Conservation (phyloP, 352 stramenopile species). For the Globisporangium uncinulatum region DNA sequence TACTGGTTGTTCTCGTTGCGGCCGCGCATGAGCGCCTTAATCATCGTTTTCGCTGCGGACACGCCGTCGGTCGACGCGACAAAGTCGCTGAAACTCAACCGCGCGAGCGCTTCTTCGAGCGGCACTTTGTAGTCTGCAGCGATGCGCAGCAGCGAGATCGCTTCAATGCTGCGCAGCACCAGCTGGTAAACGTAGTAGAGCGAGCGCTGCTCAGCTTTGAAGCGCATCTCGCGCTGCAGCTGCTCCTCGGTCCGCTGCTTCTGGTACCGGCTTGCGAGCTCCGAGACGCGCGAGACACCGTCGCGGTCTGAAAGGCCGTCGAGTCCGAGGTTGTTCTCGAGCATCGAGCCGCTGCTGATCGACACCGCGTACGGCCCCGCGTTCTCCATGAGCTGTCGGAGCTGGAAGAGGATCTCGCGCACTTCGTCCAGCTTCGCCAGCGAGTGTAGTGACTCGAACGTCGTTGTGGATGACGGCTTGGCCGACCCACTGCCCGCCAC, state of each 20-base stretch:
- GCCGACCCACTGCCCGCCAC: slow-evolving; percentile 16
- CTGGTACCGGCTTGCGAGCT: slow-evolving; percentile 64
- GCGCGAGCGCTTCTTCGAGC: slow-evolving; percentile 55
- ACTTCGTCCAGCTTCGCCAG: slow-evolving; percentile 61
- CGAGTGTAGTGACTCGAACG: slow-evolving; percentile 39
- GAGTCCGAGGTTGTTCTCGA: slow-evolving; percentile 50
- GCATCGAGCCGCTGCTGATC: slow-evolving; percentile 54
- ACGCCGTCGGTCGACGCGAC: slow-evolving; percentile 58
- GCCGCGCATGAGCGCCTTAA: slow-evolving; percentile 72
- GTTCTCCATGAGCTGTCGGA: slow-evolving; percentile 77
- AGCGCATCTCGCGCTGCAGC: slow-evolving; percentile 64
- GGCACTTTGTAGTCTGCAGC: slow-evolving; percentile 63
- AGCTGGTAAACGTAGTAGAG: slow-evolving; percentile 78
- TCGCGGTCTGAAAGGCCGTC: slow-evolving; percentile 31
- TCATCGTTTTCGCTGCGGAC: slow-evolving; percentile 63
- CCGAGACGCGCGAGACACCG: slow-evolving; percentile 48
- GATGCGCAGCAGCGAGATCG: slow-evolving; percentile 65
- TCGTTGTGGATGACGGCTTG: slow-evolving; percentile 15
- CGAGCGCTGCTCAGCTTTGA: slow-evolving; percentile 79
- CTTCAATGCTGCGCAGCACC: slow-evolving; percentile 72
- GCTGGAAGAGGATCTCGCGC: slow-evolving; percentile 76
- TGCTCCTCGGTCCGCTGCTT: slow-evolving; percentile 70
- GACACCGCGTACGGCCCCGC: slow-evolving; percentile 67
- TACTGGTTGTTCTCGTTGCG: slow-evolving; percentile 80
- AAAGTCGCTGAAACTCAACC: slow-evolving; percentile 72